A percentile compares a stretch with the other conserved stretches of the same genome.
Evolutionary conservation across 768 basidiomycete species (phyloP).

Genomic region (Infundibulicybe gibba): DNA sequence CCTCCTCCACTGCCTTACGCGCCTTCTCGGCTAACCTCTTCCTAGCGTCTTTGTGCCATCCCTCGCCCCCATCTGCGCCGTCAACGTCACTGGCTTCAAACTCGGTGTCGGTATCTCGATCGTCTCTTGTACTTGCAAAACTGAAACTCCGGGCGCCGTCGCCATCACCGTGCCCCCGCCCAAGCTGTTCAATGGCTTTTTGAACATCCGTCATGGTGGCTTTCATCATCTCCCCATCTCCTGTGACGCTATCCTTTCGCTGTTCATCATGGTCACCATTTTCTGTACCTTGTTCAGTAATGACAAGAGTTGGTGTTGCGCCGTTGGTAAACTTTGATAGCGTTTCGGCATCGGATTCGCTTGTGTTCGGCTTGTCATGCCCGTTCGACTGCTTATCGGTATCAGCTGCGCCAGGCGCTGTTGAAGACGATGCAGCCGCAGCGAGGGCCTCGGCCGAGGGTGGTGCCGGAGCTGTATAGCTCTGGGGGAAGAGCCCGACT

Average conservation of each 20-base stretch:
- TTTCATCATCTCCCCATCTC: slow-evolving; percentile 66
- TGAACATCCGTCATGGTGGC: slow-evolving; percentile 76
- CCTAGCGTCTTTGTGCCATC: slow-evolving; percentile 64
- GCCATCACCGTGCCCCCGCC: slow-evolving; percentile 18
- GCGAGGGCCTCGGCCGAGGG: slow-evolving; percentile 26
- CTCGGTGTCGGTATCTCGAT: slow-evolving; percentile 54
- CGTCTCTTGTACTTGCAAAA: slow-evolving; percentile 66
- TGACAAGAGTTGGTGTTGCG: slow-evolving; percentile 25
- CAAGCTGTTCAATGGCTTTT: slow-evolving; percentile 9
- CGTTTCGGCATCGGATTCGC: slow-evolving; percentile 41
- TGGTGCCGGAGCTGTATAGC: slow-evolving; percentile 70
- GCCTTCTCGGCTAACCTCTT: slow-evolving; percentile 70
- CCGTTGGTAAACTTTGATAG: slow-evolving; percentile 18
- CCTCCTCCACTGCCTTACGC: slow-evolving; percentile 56
- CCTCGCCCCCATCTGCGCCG: slow-evolving; percentile 45
- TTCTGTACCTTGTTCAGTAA: slow-evolving; percentile 17
- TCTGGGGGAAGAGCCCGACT: slow-evolving; percentile 88
- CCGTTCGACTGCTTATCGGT: slow-evolving; percentile 10
- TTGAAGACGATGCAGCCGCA: slow-evolving; percentile 19
- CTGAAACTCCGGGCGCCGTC: slow-evolving; percentile 71
- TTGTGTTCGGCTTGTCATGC: slow-evolving; percentile 39
- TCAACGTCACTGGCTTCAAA: slow-evolving; percentile 51
- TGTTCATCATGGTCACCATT: slow-evolving; percentile 18
- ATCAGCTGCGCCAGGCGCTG: slow-evolving; percentile 11
- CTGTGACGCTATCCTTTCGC: slow-evolving; percentile 16